These are phyloP conservation scores for Spathaspora girioi DNA, from an alignment of 805 yeast genomes.

Conservation along the genomic window DNA sequence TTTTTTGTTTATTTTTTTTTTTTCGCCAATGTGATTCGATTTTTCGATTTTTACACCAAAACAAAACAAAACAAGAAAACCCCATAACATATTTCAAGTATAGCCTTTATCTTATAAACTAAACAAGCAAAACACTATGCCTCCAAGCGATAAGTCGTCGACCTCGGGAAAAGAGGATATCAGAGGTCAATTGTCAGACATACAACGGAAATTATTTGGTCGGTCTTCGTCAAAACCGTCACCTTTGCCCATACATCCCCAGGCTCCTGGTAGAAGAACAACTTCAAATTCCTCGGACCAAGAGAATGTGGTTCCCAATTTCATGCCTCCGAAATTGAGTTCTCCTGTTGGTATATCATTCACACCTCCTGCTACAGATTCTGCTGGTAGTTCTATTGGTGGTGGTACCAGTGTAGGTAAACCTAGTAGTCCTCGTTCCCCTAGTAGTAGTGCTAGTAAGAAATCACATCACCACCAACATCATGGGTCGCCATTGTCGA, in stretches of 20 bases:
- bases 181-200: slow-evolving; percentile 37
- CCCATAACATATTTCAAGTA: not conserved
- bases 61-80: not conserved
- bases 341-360: not conserved
- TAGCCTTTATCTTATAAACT: too few relatives aligned
- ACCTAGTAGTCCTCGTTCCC: not conserved
- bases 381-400: not conserved
- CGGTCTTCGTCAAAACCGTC: slow-evolving; percentile 7
- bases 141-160: slow-evolving; percentile 5
- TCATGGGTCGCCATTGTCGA: slow-evolving; percentile 1
- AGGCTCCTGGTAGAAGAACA: not conserved
- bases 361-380: not conserved
- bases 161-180: slow-evolving; percentile 19
- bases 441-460: slow-evolving; percentile 1
- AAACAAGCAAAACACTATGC: not conserved
- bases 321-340: slow-evolving; percentile 6
- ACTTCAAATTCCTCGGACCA: slow-evolving; percentile 8
- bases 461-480: slow-evolving; percentile 1
- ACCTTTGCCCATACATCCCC: slow-evolving; percentile 6
- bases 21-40: not conserved
- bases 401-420: not conserved
- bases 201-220: slow-evolving; percentile 31
- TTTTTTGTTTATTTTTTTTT: too few relatives aligned
- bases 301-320: slow-evolving; percentile 13
- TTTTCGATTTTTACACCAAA: not conserved